Base-by-base conservation (phyloP, 768 basidiomycete species). In the Myochromella boudieri region DNA sequence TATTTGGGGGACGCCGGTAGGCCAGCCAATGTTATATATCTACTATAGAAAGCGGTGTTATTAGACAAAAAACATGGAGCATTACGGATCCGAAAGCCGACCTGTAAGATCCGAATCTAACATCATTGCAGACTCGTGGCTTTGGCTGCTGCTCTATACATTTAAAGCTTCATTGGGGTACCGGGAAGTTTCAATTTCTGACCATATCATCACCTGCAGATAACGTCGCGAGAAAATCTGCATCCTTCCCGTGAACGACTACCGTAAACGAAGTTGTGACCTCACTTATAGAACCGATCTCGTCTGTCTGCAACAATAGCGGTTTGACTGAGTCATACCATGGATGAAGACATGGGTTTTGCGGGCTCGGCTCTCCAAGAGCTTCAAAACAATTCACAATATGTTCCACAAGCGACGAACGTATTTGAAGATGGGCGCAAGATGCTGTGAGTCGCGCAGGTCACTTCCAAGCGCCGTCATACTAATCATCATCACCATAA, bases 341-440 rank as follows among this genome's bases (percentile, higher is more conserved):
- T 91, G 88, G 87, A 91, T 68, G 76, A 84, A 74, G 85, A 89
- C 68, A 88, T 91, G 84, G 81, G 80, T 39, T 81, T 84, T 65
- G 81, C 80, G 56, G 63, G 55, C 44, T 60, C 51, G 12, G 55
- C 64, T 25, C 55, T 67, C 47, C 67, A 67, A 49, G 68, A 68
- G 51, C 54, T 69, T 38, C 64, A 68, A 62, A 56, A 65, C 28
- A 66, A 60, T 48, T 66, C 60, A 52, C 65, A 70, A 33, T 66
- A 61, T 42, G 62, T 51, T 45, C 56, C 61, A 46, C 63, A 61
- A 38, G 54, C 48, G 48, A 41, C 52, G 43, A 54, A 46, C 37
- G 40, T 32, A 11, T 29, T 60, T 42, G 72, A 71, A 48, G 64
- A 61, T 31, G 68, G 71, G 12, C 75, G 82, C 48, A 91, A 89